A percentile compares a stretch with the other conserved stretches of the same genome.
Evolutionary conservation across 805 yeast genomes (phyloP).

Genomic region (Metschnikowia similis): DNA sequence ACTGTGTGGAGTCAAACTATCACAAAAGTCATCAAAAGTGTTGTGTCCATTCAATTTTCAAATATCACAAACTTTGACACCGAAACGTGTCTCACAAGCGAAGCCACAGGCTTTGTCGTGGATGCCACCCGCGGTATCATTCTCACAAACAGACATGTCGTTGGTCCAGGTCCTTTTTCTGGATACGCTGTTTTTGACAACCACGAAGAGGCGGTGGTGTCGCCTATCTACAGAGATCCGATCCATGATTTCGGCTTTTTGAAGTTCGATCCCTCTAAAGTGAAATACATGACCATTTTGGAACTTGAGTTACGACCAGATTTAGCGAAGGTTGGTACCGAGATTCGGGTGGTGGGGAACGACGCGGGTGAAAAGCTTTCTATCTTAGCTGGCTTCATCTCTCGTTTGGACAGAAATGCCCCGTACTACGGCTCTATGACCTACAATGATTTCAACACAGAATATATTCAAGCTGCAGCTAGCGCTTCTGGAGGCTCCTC

Average conservation of each 20-base stretch:
- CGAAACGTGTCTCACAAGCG: conserved; percentile 73
- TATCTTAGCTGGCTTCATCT: conserved; percentile 80
- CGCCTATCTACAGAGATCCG: conserved; percentile 86
- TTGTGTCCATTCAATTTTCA: conserved; percentile 84
- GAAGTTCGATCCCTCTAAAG: conserved; percentile 63
- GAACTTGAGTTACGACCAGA: conserved; percentile 73
- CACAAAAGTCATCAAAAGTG: conserved; percentile 74
- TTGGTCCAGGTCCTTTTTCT: conserved; percentile 90
- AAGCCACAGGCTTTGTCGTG: conserved; percentile 95
- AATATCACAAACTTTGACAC: conserved; percentile 86
- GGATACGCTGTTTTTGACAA: conserved; percentile 92
- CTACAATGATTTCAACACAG: conserved; percentile 90
- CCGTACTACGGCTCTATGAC: conserved; percentile 88
- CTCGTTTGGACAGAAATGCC: conserved; percentile 86
- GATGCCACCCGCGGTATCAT: conserved; percentile 79
- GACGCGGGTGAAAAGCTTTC: conserved; percentile 94
- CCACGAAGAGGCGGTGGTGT: conserved; percentile 87
- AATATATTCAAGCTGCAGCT: conserved; percentile 94
- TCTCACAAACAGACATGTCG: conserved; percentile 90
- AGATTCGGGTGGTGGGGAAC: conserved; percentile 91
- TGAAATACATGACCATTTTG: conserved; percentile 69
- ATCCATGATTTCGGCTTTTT: conserved; percentile 93
- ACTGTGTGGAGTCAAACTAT: conserved; percentile 73
- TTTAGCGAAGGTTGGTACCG: conserved; percentile 84
- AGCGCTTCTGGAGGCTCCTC: conserved; percentile 94